Conservation (phyloP, 2,329 filamentous ascomycete genomes). For the Claviceps monticola region DNA sequence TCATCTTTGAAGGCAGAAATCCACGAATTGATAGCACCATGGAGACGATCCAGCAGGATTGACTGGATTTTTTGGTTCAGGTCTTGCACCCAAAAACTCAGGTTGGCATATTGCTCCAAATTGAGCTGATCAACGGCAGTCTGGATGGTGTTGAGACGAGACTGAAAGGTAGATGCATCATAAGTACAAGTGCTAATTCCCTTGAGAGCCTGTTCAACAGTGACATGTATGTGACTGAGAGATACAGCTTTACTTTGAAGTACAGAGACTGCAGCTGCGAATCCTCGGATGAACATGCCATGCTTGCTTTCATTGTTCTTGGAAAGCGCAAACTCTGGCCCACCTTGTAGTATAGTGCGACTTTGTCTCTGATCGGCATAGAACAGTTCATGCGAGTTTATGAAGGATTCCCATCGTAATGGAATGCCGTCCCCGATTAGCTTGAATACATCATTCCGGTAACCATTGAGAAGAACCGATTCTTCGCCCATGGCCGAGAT, state of each 20-base stretch:
- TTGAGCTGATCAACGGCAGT: conserved; percentile 92
- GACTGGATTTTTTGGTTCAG: conserved; percentile 77
- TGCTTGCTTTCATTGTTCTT: conserved; percentile 74
- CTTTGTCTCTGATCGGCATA: conserved; percentile 37
- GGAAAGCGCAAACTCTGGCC: conserved; percentile 27
- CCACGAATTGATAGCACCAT: conserved; percentile 74
- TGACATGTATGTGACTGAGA: conserved; percentile 66
- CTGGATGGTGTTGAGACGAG: conserved; percentile 74
- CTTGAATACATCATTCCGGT: conserved; percentile 77
- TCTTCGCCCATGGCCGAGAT: conserved; percentile 81
- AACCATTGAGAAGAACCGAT: conserved; percentile 74
- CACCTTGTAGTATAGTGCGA: conserved; percentile 28
- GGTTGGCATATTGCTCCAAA: conserved; percentile 87
- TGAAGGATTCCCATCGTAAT: conserved; percentile 92
- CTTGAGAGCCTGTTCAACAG: conserved; percentile 62
- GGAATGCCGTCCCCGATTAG: conserved; percentile 79
- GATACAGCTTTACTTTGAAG: conserved; percentile 79
- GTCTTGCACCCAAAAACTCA: conserved; percentile 76
- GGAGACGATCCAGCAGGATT: conserved; percentile 69
- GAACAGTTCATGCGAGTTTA: conserved; percentile 85
- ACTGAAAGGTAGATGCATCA: conserved; percentile 62
- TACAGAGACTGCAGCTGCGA: conserved; percentile 73
- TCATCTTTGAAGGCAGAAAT: conserved; percentile 67
- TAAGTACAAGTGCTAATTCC: conserved; percentile 81
- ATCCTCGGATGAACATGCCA: conserved; percentile 90